These are phyloP conservation scores for Penstemon newberryi DNA, from an alignment of 257 asterid species.

Conservation along the genomic window DNA sequence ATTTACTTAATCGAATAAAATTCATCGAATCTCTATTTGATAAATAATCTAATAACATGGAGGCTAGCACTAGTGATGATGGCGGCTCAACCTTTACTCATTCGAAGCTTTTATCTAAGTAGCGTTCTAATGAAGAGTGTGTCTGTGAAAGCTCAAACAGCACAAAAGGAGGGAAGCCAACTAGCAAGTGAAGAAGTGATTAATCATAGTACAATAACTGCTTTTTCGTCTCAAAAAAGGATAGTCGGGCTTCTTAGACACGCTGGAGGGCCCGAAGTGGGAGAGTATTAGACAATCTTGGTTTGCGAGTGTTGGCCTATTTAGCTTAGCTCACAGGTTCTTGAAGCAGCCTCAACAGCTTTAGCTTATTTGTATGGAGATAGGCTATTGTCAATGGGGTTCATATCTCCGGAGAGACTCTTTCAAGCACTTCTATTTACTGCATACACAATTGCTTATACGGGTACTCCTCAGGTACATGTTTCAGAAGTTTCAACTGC, in stretches of 20 bases:
- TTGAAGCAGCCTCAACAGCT: constrained; percentile 75
- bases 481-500: constrained; percentile 92
- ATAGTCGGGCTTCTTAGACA: constrained; percentile 45
- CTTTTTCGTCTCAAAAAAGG: constrained; percentile 61
- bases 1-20: too few species aligned
- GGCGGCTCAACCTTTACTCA: constrained; percentile 65
- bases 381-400: constrained; percentile 43
- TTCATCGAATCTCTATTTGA: neutral
- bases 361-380: constrained; percentile 88
- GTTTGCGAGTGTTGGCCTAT: constrained; percentile 66
- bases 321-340: constrained; percentile 74
- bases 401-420: constrained; percentile 53
- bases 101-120: constrained; percentile 62
- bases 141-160: too few species aligned
- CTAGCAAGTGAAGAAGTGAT: too few species aligned
- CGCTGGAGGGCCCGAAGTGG: constrained; percentile 52
- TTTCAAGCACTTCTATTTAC: constrained; percentile 80
- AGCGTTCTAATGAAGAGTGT: constrained; percentile 55
- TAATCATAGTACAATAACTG: too few species aligned
- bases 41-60: constrained; percentile 53
- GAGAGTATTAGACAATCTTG: constrained; percentile 69
- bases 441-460: constrained; percentile 92
- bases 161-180: too few species aligned
- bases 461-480: constrained; percentile 97
- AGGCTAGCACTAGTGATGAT: constrained; percentile 63